Evolutionary conservation across 306 rosid genomes (phyloP), one percentile per base, ranked within the genome.

Genomic region (Cucurbita argyrosperma): DNA sequence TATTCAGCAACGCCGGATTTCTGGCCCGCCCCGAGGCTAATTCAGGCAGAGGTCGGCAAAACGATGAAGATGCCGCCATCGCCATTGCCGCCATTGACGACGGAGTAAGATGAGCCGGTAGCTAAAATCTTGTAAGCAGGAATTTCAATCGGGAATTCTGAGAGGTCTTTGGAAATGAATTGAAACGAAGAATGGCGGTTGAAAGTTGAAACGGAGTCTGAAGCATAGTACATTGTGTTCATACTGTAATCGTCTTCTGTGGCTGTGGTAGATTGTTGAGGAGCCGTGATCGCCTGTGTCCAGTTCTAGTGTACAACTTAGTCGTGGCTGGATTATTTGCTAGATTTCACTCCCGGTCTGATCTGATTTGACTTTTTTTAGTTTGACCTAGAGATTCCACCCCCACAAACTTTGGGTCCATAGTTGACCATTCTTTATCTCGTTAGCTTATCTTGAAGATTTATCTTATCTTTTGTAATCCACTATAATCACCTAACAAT

Each of bases 31-130:
- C 63, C 40, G 84, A 67, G 47, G 51, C 54, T 60, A 76, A 42
- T 54, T 49, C 82, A 64, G 80, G 77, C 47, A 78, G 78, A 47
- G 66, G 77, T 67, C 15, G 69, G 54, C 54, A 84, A 59, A 71
- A 67, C 74, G 75, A 49, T 43, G 77, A 43, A 43, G 83, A 38
- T 38, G 87, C 69, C 13, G 84, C 74, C 21, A 74, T 74, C 57
- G 73, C 71, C 50, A 71, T 74, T 81, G 80, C 79, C 82, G 84
- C 82, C 87, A 83, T 80, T 38, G 79, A n/a, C 70, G 74, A 76
- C 78, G 69, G 62, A 72, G 35, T 5, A 35, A 65, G 53, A 11
- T 61, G 46, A 2, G 67, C 11, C 45, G 23, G 47, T 62, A 39
- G 70, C 50, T 63, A 40, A 26, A 63, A 16, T 38, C 69, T 39